A percentile compares a stretch with the other conserved stretches of the same genome.
Evolutionary conservation across 768 basidiomycete species (phyloP).

Genomic region (Lentinula sp.): DNA sequence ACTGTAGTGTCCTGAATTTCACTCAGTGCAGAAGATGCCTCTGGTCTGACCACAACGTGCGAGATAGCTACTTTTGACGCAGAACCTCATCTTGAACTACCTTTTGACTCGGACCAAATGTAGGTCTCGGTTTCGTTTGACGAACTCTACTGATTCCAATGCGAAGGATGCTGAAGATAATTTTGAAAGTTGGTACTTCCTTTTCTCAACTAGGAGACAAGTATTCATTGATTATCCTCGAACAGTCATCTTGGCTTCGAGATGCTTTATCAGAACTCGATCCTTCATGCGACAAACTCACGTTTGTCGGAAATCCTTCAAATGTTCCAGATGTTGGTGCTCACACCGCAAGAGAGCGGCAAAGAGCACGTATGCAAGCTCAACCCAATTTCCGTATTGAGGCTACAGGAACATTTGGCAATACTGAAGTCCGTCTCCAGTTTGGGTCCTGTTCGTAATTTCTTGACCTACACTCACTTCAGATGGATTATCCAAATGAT

Average conservation of each 20-base stretch:
- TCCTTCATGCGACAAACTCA: conserved; percentile 79
- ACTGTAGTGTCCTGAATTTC: neutral
- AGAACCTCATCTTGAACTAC: conserved; percentile 74
- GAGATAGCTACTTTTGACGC: conserved; percentile 83
- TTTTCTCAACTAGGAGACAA: neutral
- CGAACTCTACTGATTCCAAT: neutral
- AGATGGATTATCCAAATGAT: conserved; percentile 98
- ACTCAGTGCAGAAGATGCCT: conserved; percentile 66
- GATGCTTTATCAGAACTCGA: conserved; percentile 92
- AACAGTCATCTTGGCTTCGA: conserved; percentile 83
- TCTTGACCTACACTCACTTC: neutral
- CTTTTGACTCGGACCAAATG: conserved; percentile 67
- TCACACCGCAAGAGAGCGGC: conserved; percentile 19
- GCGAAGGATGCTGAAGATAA: conserved; percentile 67
- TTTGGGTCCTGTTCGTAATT: neutral
- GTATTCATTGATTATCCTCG: neutral
- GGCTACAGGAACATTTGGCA: conserved; percentile 78
- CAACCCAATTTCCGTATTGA: conserved; percentile 76
- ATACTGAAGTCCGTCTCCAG: conserved; percentile 57
- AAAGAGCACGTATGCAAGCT: conserved; percentile 16
- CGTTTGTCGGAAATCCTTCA: conserved; percentile 73
- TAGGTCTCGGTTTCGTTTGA: conserved; percentile 21
- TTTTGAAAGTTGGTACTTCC: conserved; percentile 58
- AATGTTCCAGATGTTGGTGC: conserved; percentile 13
- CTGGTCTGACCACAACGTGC: conserved; percentile 81